Base-by-base conservation (phyloP, 768 basidiomycete genomes). In the Kwoniella bestiolae region DNA sequence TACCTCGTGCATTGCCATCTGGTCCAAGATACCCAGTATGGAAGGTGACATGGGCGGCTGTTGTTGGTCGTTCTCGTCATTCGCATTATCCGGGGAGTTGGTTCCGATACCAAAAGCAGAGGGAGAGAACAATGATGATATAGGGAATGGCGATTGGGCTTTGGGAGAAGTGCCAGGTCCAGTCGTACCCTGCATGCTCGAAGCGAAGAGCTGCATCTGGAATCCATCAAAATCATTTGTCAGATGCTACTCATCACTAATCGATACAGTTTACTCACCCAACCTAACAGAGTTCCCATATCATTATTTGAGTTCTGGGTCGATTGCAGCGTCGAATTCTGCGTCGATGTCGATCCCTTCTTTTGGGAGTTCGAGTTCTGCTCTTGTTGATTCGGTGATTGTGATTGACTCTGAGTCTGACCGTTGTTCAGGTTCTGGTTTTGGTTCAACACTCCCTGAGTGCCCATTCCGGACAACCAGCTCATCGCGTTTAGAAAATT, bases 401-500 rank as follows among this genome's bases (percentile, higher is more conserved):
- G 55, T 11, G 25, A 23, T 60, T 60, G 44, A 29, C 35, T 41
- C 41, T 45, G 45, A 16, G 14, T 18, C 34, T 60, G n/a, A 55
- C 53, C 28, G 41, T 60, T 46, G 8, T 26, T 52, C 44, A 45
- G 28, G 60, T 51, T 46, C 50, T 61, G 60, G 25, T 41, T 56
- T 35, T 60, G 46, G 44, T 60, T 57, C 52, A 62, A 56, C 57
- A 61, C 56, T 66, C 65, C 62, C 62, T 58, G 57, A 21, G 45
- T 69, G 44, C 55, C 60, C 64, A 49, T 46, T 60, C 68, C 65
- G 58, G 63, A 65, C 63, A 75, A 47, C 74, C 74, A 75, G 55
- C 59, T 72, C 71, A 75, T 72, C 56, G 71, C 53, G 60, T 64
- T 69, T 50, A 75, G 68, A 71, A 72, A 75, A 70, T 75, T 72